Conservation (phyloP, 169 alveolate genomes). For the Miamiensis avidus region DNA sequence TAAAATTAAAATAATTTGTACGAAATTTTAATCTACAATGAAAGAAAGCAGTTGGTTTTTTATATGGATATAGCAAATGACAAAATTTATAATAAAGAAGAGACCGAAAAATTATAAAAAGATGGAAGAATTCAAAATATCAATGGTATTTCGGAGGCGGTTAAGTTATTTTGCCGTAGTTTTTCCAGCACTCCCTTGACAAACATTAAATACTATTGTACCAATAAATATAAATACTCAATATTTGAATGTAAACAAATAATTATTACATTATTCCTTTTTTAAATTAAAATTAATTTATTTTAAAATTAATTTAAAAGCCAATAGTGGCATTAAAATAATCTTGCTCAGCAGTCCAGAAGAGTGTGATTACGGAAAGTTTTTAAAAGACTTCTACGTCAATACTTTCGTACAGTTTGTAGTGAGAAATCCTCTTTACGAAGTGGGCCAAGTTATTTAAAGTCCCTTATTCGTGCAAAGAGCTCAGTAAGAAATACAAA, state of each 20-base stretch:
- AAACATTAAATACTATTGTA: background rate
- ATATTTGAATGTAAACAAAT: background rate
- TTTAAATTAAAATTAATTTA: no score
- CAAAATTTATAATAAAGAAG: background rate
- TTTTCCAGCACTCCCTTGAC: background rate
- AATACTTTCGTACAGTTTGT: background rate
- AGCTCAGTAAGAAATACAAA: background rate
- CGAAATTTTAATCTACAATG: background rate
- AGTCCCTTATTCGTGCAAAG: background rate
- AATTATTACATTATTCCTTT: background rate
- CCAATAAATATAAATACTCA: background rate
- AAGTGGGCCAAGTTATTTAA: background rate
- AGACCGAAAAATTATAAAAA: no score
- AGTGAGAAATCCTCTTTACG: background rate
- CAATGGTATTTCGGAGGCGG: background rate
- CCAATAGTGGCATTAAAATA: background rate
- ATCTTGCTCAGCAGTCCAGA: background rate
- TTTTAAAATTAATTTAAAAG: background rate
- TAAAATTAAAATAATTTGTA: no score
- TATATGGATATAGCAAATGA: background rate
- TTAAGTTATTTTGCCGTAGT: background rate
- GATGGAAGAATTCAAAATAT: background rate
- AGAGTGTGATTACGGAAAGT: background rate
- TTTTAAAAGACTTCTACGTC: no score
- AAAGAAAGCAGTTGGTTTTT: background rate